Percentiles rank a stretch among this genome's conserved stretches.
Conservation (phyloP, 345 rosid genomes). For the Schrenkiella parvula region DNA sequence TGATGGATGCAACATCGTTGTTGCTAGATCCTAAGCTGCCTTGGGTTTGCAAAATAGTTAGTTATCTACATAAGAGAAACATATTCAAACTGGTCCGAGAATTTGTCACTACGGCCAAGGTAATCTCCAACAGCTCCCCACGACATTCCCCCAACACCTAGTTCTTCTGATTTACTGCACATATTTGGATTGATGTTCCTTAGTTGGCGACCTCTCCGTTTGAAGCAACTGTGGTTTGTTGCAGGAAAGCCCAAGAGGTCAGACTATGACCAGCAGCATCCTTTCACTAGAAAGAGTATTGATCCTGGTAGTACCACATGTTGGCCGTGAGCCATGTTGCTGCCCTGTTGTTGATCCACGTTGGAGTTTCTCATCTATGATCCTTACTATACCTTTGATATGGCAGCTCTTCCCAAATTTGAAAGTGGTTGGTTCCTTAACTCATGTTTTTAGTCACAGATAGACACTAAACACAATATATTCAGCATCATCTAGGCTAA, state of each 20-base stretch:
- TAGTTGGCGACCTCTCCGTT: conserved; percentile 8
- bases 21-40: conserved; percentile 81
- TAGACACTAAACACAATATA: neutral
- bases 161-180: conserved; percentile 22
- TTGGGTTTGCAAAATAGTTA: conserved; percentile 76
- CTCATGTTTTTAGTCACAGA: neutral
- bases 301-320: conserved; percentile 53
- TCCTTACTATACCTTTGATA: conserved; percentile 80
- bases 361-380: conserved; percentile 77
- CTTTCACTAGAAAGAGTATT: conserved; percentile 66
- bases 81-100: conserved; percentile 58
- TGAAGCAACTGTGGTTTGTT: conserved; percentile 15
- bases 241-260: conserved; percentile 55
- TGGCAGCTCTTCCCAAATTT: conserved; percentile 77
- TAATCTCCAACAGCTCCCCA: conserved; percentile 25
- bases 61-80: conserved; percentile 57
- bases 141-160: conserved; percentile 10
- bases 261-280: conserved; percentile 26
- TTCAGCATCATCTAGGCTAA: neutral
- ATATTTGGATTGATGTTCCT: conserved; percentile 8
- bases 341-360: conserved; percentile 64
- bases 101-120: conserved; percentile 60
- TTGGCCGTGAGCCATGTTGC: conserved; percentile 57
- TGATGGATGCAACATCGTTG: conserved; percentile 62
- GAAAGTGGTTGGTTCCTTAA: conserved; percentile 55